These are phyloP conservation scores for Hortaea sp. DNA, from an alignment of 2,329 filamentous ascomycete species.

Conservation along the genomic window DNA sequence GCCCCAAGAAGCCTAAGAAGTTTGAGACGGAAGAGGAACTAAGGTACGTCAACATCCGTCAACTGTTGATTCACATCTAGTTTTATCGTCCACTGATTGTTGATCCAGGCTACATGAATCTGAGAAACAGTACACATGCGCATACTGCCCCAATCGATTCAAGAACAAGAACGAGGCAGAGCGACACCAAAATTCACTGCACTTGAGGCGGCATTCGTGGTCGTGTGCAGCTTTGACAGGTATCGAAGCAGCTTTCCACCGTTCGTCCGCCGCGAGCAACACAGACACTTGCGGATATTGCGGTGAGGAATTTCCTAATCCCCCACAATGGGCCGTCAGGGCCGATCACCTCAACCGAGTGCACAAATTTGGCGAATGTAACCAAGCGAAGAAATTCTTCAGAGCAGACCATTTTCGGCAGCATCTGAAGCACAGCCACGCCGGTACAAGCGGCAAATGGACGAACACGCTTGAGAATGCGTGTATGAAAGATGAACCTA, in stretches of 20 bases:
- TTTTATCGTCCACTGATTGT: background rate
- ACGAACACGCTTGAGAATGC: slow-evolving; percentile 96
- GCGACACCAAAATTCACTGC: slow-evolving; percentile 88
- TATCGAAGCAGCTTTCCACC: slow-evolving; percentile 74
- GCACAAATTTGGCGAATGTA: slow-evolving; percentile 97
- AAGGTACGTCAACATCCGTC: slow-evolving; percentile 47
- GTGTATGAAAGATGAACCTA: slow-evolving; percentile 85
- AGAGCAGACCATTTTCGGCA: slow-evolving; percentile 96
- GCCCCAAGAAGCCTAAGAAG: slow-evolving; percentile 93
- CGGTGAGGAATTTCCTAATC: slow-evolving; percentile 77
- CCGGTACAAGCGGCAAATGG: slow-evolving; percentile 94
- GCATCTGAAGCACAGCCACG: slow-evolving; percentile 95
- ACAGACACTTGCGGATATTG: slow-evolving; percentile 89
- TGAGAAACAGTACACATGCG: slow-evolving; percentile 93
- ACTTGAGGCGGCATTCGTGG: slow-evolving; percentile 89
- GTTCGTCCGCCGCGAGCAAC: slow-evolving; percentile 38
- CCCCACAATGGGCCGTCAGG: slow-evolving; percentile 79
- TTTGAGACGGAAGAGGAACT: slow-evolving; percentile 79
- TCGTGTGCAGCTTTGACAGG: slow-evolving; percentile 77
- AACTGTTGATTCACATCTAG: background rate
- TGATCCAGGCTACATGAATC: slow-evolving; percentile 65
- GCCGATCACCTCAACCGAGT: slow-evolving; percentile 79
- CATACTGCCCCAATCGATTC: slow-evolving; percentile 88
- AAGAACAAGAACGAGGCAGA: slow-evolving; percentile 99
- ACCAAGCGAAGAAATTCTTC: slow-evolving; percentile 96